Base-by-base conservation (phyloP, 2,329 filamentous ascomycete species). In the Stagonosporopsis cucurbitacearum region DNA sequence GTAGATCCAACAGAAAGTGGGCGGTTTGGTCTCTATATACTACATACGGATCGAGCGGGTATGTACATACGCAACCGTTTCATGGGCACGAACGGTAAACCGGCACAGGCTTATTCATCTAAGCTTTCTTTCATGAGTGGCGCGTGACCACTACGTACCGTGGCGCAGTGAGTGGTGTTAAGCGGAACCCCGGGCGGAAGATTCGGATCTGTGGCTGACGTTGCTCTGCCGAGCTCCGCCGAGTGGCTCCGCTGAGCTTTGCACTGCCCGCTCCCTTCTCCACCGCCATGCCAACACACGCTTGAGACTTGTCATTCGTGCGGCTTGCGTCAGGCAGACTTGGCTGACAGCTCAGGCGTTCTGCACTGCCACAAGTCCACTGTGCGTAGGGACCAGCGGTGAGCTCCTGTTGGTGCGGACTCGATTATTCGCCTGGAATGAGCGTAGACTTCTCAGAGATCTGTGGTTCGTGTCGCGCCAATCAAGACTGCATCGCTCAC, bases 161-260 rank as follows among this genome's bases (percentile, higher is more conserved):
- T 57, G 54, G 54, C 54, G 54, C 54, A 53, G 49, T 42, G 28
- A 53, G 33, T 53, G 44, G 54, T 57, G 36, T 35, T 22, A 33
- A 50, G 54, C 54, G 54, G 54, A 49, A 45, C 2, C 2, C 4
- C 54, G 54, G 54, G 54, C 54, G 54, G 54, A 53, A 52, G 19
- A 8, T n/a, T 23, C 54, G 54, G 49, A 53, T 44, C 33, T 30
- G 39, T 53, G 50, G 49, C 45, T 49, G 12, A 49, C 17, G 23
- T n/a, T 3, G 17, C 30, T 52, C 37, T 25, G 43, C 54, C 54
- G 54, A 52, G 25, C 37, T 51, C 47, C 30, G 30, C 41, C 53
- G 47, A 8, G 22, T 4, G n/a, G 19, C 39, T 52, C 43, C 49
- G 54, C 42, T 47, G 19, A 13, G 19, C n/a, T 23, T 28, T 54